phyloP scores from a whole-genome alignment of 306 rosid species.

The Prunus mira region DNA sequence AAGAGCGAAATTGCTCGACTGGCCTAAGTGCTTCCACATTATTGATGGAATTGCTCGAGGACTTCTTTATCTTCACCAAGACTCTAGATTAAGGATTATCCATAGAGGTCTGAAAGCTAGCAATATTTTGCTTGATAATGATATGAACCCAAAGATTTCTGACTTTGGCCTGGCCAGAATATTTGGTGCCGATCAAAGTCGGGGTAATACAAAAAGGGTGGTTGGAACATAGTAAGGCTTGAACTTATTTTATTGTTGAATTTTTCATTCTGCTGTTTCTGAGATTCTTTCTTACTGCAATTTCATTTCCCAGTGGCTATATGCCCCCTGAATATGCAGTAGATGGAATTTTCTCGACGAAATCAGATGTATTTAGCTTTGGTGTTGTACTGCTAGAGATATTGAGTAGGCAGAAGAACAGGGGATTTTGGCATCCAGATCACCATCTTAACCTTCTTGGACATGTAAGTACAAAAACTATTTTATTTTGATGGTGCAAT shows the following conservation, averaged over 20 bases:
- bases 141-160: conserved; percentile 37
- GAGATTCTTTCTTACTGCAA: neutral
- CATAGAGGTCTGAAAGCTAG: conserved; percentile 45
- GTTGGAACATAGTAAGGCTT: conserved; percentile 48
- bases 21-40: conserved; percentile 29
- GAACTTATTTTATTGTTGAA: neutral
- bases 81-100: conserved; percentile 37
- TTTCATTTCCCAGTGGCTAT: conserved; percentile 26
- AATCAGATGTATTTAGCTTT: conserved; percentile 42
- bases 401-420: conserved; percentile 28
- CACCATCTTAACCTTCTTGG: conserved; percentile 23
- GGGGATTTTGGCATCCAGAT: conserved; percentile 13
- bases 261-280: neutral
- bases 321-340: conserved; percentile 48
- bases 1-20: neutral
- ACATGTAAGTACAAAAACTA: conserved; percentile 14
- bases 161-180: conserved; percentile 46
- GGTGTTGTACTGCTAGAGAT: conserved; percentile 42
- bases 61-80: conserved; percentile 35
- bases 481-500: neutral
- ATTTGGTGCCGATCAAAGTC: conserved; percentile 32
- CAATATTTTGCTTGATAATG: conserved; percentile 34
- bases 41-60: conserved; percentile 33
- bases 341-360: conserved; percentile 37
- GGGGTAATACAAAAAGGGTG: conserved; percentile 30